Evolutionary conservation across 2,329 filamentous ascomycete species (phyloP).

Genomic region (Fusarium anthophilum): DNA sequence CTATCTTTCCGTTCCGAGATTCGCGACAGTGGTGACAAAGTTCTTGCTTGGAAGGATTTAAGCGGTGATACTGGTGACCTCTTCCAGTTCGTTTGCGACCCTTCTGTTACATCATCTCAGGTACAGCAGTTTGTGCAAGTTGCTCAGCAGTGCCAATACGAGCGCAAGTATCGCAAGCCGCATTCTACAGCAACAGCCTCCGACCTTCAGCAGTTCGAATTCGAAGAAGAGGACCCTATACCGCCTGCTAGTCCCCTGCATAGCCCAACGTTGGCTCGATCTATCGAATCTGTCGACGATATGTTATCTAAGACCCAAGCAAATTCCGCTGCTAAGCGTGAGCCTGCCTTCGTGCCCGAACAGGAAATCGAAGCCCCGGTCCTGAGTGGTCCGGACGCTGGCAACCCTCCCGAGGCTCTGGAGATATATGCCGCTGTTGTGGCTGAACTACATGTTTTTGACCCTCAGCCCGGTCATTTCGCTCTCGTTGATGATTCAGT

Average conservation of each 20-base stretch:
- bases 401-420: slow-evolving; percentile 69
- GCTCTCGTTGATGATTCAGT: slow-evolving; percentile 80
- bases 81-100: slow-evolving; percentile 97
- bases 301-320: slow-evolving; percentile 62
- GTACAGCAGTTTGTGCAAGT: slow-evolving; percentile 83
- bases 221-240: slow-evolving; percentile 71
- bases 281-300: slow-evolving; percentile 66
- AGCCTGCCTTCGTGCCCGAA: slow-evolving; percentile 45
- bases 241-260: slow-evolving; percentile 71
- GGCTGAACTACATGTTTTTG: slow-evolving; percentile 92
- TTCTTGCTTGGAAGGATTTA: slow-evolving; percentile 93
- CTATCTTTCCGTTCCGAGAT: slow-evolving; percentile 88
- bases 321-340: slow-evolving; percentile 59
- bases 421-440: slow-evolving; percentile 79
- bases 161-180: slow-evolving; percentile 88
- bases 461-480: slow-evolving; percentile 88
- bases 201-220: slow-evolving; percentile 85
- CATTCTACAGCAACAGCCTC: slow-evolving; percentile 82
- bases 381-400: slow-evolving; percentile 33
- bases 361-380: slow-evolving; percentile 46
- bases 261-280: slow-evolving; percentile 64
- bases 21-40: slow-evolving; percentile 80
- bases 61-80: slow-evolving; percentile 93
- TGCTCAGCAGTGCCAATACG: slow-evolving; percentile 95
- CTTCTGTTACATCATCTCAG: slow-evolving; percentile 72